Base-by-base conservation (phyloP, 106 monocot species). In the Cymbidium sinense region DNA sequence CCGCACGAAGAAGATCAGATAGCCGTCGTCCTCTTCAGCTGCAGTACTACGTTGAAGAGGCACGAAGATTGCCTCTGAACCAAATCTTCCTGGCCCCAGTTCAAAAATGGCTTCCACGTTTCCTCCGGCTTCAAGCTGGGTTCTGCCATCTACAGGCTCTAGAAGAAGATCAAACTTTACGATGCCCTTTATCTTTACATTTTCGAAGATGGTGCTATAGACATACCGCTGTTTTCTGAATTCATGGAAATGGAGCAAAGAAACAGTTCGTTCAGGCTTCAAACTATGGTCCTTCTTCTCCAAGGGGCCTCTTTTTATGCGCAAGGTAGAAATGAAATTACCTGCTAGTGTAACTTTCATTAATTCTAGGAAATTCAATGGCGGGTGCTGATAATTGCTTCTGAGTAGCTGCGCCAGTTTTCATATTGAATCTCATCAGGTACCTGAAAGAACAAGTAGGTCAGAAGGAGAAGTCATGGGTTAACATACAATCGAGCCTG, bases 351-450 rank as follows among this genome's bases (percentile, higher is more conserved):
- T 87, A 96, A 67, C 80, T 85, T 81, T 91, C 93, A 78, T 96
- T 96, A 70, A 96, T 90, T 64, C 88, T 86, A 77, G 96, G 96
- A 62, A 96, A 96, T 80, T 96, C 96, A 23, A 96, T 91, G 36
- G 85, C 76, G 75, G 93, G 85, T 28, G 84, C 88, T 41, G 96
- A 93, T 2, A 96, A 79, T 79, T 90, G 83, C 75, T 87, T 96
- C 79, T 96, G 96, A 25, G 89, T 89, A 79, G 96, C 91, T 82
- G 82, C 88, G 75, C 93, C 93, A 65, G 74, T 85, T 87, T 86
- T 93, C 91, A 96, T 84, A 76, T 96, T 96, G 67, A 96, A 96
- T 73, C 93, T 91, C 93, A 96, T 96, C 61, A 91, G 91, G 82
- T 93, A 94, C 72, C 96, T 93, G 78, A 81, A 15, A 81, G 72